Base-by-base conservation (phyloP, 2,329 filamentous ascomycete genomes). In the Fusarium compactum region DNA sequence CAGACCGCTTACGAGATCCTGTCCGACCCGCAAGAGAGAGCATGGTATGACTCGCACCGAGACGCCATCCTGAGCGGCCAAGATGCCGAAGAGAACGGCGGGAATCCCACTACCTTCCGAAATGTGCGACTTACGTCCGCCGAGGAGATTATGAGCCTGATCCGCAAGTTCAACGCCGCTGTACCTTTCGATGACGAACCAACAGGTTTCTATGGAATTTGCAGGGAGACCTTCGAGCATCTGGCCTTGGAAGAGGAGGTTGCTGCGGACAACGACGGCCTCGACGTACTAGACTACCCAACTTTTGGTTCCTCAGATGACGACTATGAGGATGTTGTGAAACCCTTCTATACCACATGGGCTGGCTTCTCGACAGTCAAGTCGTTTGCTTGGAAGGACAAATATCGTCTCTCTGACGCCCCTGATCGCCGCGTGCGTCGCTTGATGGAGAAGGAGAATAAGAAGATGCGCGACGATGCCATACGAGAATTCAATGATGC, bases 1-100 rank as follows among this genome's bases (percentile, higher is more conserved):
- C 95, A 98, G 79, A 88, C 94, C 38, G 96, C 96, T 48, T 97
- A 99, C 79, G 94, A 98, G 79, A 89, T 99, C n/a, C 87, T 99
- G 2, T 97, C 95, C 3, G 96, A 99, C 79, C 90, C 94, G 14
- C 95, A 99, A 78, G 96, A 99, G 80, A 90, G 96, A 73, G 92
- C 95, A 32, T 99, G 96, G 96, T 99, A 99, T 82, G 95, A 99
- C 81, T 94, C 94, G 5, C 96, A 99, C 78, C 91, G 94, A 65
- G 91, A 94, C 73, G 90, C 92, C 53, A 97, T 98, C 67, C 83
- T 98, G 67, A 87, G 88, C 30, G 91, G 91, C 41, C 85, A 88
- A 61, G 88, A 90, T 57, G 71, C 78, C 32, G 79, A 80, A 29
- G 81, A 80, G 29, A 80, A 78, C 40, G 82, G 80, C 22, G 80